phyloP scores from a whole-genome alignment of 2,329 filamentous ascomycete genomes.

The Triangularia setosa region DNA sequence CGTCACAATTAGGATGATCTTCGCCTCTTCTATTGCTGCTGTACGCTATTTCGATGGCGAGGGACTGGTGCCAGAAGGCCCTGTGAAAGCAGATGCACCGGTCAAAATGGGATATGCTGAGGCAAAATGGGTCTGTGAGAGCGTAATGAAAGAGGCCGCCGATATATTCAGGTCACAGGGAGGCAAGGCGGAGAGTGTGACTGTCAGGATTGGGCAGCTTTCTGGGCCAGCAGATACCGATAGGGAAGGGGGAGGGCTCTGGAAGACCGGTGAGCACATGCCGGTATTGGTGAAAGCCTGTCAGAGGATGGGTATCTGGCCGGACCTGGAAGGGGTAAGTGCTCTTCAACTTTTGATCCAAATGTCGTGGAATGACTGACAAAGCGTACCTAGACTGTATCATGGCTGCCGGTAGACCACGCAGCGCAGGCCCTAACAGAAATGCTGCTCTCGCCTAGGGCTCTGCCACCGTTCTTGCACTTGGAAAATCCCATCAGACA shows the following conservation, averaged over 20 bases:
- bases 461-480: neutral
- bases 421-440: neutral
- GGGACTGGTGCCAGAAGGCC: neutral
- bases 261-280: neutral
- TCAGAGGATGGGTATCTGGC: neutral
- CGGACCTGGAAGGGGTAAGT: neutral
- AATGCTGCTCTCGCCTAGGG: neutral
- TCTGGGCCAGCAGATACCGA: neutral
- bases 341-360: neutral
- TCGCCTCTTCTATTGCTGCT: neutral
- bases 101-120: neutral
- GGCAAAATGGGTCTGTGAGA: neutral
- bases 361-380: neutral
- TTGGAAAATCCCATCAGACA: neutral
- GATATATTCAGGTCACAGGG: neutral
- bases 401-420: neutral
- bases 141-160: neutral
- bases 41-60: neutral
- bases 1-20: neutral
- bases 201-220: neutral
- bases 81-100: neutral
- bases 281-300: neutral
- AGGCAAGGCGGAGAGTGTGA: neutral
- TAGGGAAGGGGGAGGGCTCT: neutral
- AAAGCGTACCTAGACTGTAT: neutral